phyloP scores from a whole-genome alignment of 139 green algal genomes.

The Desmodesmus armatus region DNA sequence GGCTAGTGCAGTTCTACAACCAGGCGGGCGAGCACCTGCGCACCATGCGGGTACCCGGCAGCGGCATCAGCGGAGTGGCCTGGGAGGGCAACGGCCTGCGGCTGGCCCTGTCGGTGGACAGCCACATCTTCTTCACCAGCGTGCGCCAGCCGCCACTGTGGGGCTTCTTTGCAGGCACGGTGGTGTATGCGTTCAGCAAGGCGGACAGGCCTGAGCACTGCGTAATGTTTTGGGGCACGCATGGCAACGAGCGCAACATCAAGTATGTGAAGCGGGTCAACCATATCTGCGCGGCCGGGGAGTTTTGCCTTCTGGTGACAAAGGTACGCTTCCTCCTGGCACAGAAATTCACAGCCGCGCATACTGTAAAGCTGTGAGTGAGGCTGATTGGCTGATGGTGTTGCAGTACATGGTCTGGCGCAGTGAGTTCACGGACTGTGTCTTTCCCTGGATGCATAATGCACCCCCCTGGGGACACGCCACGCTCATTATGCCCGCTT shows the following conservation, averaged over 20 bases:
- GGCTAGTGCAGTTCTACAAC: conserved; percentile 79
- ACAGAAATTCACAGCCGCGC: too few species aligned
- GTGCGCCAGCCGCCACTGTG: conserved; percentile 73
- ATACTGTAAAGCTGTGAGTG: background rate
- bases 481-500: too few species aligned
- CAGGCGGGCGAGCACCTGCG: conserved; percentile 76
- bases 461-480: too few species aligned
- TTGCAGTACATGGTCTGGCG: too few species aligned
- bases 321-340: conserved; percentile 49
- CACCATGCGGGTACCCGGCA: conserved; percentile 74
- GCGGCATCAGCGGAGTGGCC: conserved; percentile 50
- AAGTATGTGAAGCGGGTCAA: conserved; percentile 84
- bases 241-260: conserved; percentile 49
- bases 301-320: conserved; percentile 72
- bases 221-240: conserved; percentile 86
- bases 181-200: conserved; percentile 82
- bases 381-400: too few species aligned
- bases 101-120: conserved; percentile 79
- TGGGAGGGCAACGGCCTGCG: conserved; percentile 85
- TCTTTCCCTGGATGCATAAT: too few species aligned
- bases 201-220: conserved; percentile 75
- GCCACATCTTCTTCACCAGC: conserved; percentile 84
- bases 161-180: conserved; percentile 82
- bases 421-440: too few species aligned
- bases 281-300: conserved; percentile 60